Evolutionary conservation across 176 grass and related monocot genomes (phyloP), one percentile per base, ranked within the genome.

Genomic region (Zea luxurians): DNA sequence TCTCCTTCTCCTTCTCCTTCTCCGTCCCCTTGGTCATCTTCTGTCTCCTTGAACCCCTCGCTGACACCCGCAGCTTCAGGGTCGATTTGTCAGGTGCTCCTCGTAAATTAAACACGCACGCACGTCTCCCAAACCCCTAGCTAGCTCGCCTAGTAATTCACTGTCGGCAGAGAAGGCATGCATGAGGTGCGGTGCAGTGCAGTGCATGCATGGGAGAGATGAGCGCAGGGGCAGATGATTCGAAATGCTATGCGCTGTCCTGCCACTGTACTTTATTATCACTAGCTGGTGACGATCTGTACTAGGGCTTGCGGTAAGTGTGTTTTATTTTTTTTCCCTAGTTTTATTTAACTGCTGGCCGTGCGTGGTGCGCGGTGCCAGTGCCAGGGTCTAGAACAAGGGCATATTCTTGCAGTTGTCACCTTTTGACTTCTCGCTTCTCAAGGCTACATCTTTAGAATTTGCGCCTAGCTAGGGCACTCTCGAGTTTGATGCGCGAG

Each of bases 51-150:
- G 70, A 66, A 75, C 11, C 11, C 61, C 84, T 73, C 77, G 70
- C 76, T 60, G 77, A 69, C 77, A 80, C 77, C 77, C 77, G 84
- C 42, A 80, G 69, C 62, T 80, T 75, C 71, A 67, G 66, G 74
- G 85, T 44, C 61, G 74, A 76, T 78, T 37, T 76, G 67, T 87
- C 74, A 82, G 65, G 65, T 87, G 46, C 45, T 64, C 15, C 13
- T 49, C 34, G 61, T 78, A 50, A 66, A 53, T 20, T 53, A 78
- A 78, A 7, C 61, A 6, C 13, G 12, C 59, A 2, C 6, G 9
- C 11, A 69, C 21, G 8, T 58, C 54, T 17, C 21, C 59, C 21
- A 70, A 70, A 48, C 67, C 67, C 67, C 27, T 27, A 27, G 65
- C n/a, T 70, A 70, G 65, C 17, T 17, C 47, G 43, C 3, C 65